These are phyloP conservation scores for Erysimum cheiri DNA, from an alignment of 441 rosid genomes.

Conservation along the genomic window DNA sequence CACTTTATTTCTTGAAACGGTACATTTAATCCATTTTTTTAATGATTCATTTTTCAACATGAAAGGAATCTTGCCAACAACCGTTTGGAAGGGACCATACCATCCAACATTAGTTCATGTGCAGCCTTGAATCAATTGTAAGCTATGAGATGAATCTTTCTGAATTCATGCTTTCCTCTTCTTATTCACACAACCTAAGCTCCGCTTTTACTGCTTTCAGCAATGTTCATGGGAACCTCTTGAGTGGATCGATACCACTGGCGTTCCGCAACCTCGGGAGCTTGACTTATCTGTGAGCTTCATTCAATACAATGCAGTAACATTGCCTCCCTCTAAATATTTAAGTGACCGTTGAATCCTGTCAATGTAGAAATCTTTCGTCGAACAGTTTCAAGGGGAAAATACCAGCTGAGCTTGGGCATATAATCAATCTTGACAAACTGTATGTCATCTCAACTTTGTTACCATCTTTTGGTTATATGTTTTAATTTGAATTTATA, in stretches of 20 bases:
- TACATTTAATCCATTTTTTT: background rate
- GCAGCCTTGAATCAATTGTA: slow-evolving; percentile 88
- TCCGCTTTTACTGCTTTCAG: slow-evolving; percentile 40
- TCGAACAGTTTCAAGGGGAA: slow-evolving; percentile 74
- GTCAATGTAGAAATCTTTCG: slow-evolving; percentile 73
- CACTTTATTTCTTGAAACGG: background rate
- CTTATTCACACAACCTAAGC: background rate
- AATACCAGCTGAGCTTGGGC: slow-evolving; percentile 80
- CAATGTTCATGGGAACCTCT: slow-evolving; percentile 82
- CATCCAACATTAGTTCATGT: slow-evolving; percentile 79
- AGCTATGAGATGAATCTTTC: slow-evolving; percentile 23
- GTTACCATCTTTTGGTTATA: background rate
- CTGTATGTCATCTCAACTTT: slow-evolving; percentile 55
- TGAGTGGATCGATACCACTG: slow-evolving; percentile 77
- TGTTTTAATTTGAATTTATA: background rate
- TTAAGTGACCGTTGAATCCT: background rate
- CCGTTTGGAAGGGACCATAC: slow-evolving; percentile 80
- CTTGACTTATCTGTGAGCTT: slow-evolving; percentile 86
- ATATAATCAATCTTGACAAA: slow-evolving; percentile 83
- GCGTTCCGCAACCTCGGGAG: slow-evolving; percentile 75
- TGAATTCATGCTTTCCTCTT: background rate
- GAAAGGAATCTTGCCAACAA: slow-evolving; percentile 90
- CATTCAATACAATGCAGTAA: background rate
- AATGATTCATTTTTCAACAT: background rate
- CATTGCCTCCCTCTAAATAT: background rate